Conservation (phyloP, 2,329 filamentous ascomycete genomes). For the Aspergillaceae sp. region DNA sequence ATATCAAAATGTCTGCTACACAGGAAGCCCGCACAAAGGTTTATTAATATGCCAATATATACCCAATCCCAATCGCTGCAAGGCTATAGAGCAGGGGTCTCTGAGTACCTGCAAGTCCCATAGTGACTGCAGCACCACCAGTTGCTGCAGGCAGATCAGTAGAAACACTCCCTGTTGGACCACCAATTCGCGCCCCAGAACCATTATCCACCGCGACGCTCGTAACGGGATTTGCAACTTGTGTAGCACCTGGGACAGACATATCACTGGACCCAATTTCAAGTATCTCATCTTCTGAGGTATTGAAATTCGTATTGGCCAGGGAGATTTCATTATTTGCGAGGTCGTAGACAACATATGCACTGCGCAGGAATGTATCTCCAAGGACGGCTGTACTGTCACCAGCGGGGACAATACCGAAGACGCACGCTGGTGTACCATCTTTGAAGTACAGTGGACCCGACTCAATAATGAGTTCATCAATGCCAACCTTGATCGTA, state of each 20-base stretch:
- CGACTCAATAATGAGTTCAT: conserved; percentile 48
- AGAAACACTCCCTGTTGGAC: conserved; percentile 12
- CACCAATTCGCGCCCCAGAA: conserved; percentile 37
- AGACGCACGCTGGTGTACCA: conserved; percentile 32
- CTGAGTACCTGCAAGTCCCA: conserved; percentile 9
- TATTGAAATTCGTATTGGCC: conserved; percentile 54
- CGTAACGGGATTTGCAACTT: conserved; percentile 44
- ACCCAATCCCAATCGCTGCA: conserved; percentile 16
- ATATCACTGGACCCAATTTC: conserved; percentile 45
- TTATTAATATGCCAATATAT: conserved; percentile 5
- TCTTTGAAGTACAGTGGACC: conserved; percentile 31
- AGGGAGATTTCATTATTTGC: conserved; percentile 52
- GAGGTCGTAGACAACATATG: conserved; percentile 57
- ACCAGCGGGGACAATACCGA: conserved; percentile 44
- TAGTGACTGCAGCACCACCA: conserved; percentile 11
- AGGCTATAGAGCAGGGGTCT: conserved; percentile 13
- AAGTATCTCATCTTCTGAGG: conserved; percentile 40
- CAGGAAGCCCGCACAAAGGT: too few species aligned
- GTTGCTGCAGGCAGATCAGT: conserved; percentile 11
- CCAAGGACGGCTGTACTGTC: conserved; percentile 46
- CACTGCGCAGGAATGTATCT: conserved; percentile 55
- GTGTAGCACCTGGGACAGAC: conserved; percentile 46
- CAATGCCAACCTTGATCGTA: conserved; percentile 47
- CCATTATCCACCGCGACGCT: conserved; percentile 31
- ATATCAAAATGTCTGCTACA: not conserved